Base-by-base conservation (phyloP, 805 yeast species). In the Ogataea populi-albae region DNA sequence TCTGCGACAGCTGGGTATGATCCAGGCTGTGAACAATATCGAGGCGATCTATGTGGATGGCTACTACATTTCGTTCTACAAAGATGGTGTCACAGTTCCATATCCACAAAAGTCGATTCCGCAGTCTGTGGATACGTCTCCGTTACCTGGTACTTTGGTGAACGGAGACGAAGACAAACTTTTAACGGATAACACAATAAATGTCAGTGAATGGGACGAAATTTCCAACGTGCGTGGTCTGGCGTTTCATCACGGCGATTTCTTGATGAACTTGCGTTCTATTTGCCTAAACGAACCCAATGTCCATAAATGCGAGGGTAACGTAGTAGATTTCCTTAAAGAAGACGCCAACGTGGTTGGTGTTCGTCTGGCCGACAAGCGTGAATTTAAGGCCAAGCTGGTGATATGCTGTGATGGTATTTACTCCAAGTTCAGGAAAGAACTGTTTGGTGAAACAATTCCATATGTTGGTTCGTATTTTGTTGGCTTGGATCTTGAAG, bases 331-430 rank as follows among this genome's bases (percentile, higher is more conserved):
- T 22, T 56, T 88, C 2, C 54, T 86, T 23, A 66, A 76, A 39
- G 77, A 79, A 52, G 61, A 62, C 12, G 46, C 42, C 17, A 75
- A 70, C 18, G 85, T 88, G n/a, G 60, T 71, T 17, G 98, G 98
- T 17, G 88, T 89, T n/a, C 65, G 65, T 43, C 85, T 77, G 12
- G 62, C 66, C 20, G 67, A 65, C 6, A 67, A 69, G 20, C 62
- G 65, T 6, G 61, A 67, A 5, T 79, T 71, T 64, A 61, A 61
- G 15, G 86, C 83, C 3, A 75, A 77, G 37, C 55, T 88, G 38
- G 83, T 91, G 5, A 69, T 88, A 20, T 75, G 84, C 31, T 86
- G 95, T 55, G 98, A 93, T 61, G 98, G 98, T 41, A 89, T 91
- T 38, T 87, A 86, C 55, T 89, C 97, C 39, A 88, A 82, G 61